phyloP scores from a whole-genome alignment of 225 moss, liverwort and hornwort genomes.

The Marchantia polymorpha region DNA sequence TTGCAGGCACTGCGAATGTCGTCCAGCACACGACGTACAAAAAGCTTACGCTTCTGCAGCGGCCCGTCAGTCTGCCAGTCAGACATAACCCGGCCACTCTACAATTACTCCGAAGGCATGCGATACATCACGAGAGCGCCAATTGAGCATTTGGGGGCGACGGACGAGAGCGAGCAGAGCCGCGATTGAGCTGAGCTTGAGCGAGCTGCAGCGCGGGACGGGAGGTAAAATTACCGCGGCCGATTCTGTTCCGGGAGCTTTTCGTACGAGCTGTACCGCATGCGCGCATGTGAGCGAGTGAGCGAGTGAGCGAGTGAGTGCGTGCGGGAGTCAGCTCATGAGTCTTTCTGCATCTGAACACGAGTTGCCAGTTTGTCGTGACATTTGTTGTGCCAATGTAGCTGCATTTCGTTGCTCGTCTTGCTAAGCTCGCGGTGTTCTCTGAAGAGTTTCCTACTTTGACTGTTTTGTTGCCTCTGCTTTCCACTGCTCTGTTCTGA shows the following conservation, averaged over 20 bases:
- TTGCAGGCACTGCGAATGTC: not conserved
- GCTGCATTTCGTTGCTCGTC: not conserved
- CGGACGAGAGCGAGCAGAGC: not conserved
- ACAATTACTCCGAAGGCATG: not conserved
- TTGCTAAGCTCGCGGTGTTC: not conserved
- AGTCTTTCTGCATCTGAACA: not conserved
- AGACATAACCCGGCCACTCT: not conserved
- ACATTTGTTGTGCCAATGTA: not conserved
- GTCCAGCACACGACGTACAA: slow-evolving; percentile 1
- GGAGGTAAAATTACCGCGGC: not conserved
- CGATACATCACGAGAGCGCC: not conserved
- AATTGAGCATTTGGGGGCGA: no score
- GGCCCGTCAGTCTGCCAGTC: not conserved
- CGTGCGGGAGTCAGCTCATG: not conserved
- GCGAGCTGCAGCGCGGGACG: not conserved
- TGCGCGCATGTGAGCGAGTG: not conserved
- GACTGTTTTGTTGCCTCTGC: not conserved
- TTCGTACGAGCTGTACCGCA: not conserved
- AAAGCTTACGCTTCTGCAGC: not conserved
- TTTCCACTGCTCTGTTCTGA: not conserved
- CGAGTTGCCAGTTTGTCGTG: not conserved
- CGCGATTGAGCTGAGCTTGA: not conserved
- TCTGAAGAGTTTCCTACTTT: no score
- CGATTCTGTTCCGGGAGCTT: not conserved
- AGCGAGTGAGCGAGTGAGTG: not conserved